Evolutionary conservation across 164 flowering plant genomes (phyloP).

Genomic region (Nymphaea colorata): DNA sequence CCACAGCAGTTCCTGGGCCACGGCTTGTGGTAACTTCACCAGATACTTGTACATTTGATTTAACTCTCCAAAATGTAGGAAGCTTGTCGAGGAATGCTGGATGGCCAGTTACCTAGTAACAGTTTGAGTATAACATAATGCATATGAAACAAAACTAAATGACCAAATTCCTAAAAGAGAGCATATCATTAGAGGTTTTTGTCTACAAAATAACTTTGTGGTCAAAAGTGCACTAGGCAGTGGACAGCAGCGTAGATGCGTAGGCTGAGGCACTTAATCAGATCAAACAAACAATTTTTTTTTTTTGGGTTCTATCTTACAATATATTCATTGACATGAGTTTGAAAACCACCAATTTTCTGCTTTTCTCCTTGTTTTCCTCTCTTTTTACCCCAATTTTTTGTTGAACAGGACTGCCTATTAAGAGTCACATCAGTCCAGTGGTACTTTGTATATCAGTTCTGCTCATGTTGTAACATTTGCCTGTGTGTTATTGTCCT

Average conservation of each 20-base stretch:
- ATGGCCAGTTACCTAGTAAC: constrained; percentile 72
- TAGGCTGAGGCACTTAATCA: no score
- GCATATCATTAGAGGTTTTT: neutral
- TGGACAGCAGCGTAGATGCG: neutral
- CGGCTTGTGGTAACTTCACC: constrained; percentile 94
- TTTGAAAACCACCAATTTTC: no score
- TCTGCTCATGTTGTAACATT: no score
- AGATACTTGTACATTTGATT: constrained; percentile 69
- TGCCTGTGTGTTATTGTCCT: no score
- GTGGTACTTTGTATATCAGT: no score
- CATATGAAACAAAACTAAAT: neutral
- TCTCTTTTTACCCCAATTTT: no score
- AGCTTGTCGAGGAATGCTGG: constrained; percentile 84
- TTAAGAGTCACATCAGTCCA: no score
- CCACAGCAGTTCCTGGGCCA: constrained; percentile 83
- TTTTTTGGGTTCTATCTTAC: no score
- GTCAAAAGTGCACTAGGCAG: neutral
- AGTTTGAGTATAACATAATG: constrained; percentile 14
- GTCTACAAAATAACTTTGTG: neutral
- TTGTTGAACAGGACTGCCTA: no score
- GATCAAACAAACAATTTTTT: no score
- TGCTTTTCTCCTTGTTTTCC: no score
- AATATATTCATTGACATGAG: no score
- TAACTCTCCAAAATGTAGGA: constrained; percentile 80
- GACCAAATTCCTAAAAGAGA: neutral